Evolutionary conservation across 805 yeast genomes (phyloP), one percentile per base, ranked within the genome.

Genomic region (Yamadazyma phyllophila): DNA sequence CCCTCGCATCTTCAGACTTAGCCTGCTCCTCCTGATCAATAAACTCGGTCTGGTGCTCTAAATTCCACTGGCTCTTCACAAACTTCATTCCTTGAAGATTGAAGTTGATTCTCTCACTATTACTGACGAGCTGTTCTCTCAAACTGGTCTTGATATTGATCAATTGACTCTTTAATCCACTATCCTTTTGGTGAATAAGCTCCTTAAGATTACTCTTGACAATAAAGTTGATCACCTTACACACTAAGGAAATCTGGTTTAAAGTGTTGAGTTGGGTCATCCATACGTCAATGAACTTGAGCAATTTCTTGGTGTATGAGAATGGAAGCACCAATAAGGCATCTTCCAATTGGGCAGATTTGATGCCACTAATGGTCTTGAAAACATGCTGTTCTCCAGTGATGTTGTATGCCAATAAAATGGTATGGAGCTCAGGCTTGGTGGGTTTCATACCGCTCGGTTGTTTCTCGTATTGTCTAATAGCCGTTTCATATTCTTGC

Each of bases 261-360:
- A 78, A 57, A 46, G 79, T 70, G 46, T 67, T 62, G 14, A 29
- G 31, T 42, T 70, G 64, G 44, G 61, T 59, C 32, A 94, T 80
- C 88, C 96, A 91, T 26, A 80, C 73, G 51, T 82, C 84, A 44
- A 94, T 80, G 55, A 90, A 86, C 54, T 74, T 75, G 51, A 94
- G 74, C 41, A 94, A 73, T 53, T 79, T 80, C 45, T 83, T 61
- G 2, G 91, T 83, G 64, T 83, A 85, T 9, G 96, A 88, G 58
- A 92, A 91, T 27, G 99, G 97, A 44, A 94, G 72, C 1, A 94
- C 96, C 39, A 94, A 67, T 45, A 94, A 74, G 1, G 98, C 96
- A 66, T 94, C 99, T 57, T 92, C 97, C 30, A 94, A 68, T 57
- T 92, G 96, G 0, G 95, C 78, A 0, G 96, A 80, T 56, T 78